These are phyloP conservation scores for Kalaharituber pfeilii DNA, from an alignment of 2,329 filamentous ascomycete genomes.

Conservation along the genomic window DNA sequence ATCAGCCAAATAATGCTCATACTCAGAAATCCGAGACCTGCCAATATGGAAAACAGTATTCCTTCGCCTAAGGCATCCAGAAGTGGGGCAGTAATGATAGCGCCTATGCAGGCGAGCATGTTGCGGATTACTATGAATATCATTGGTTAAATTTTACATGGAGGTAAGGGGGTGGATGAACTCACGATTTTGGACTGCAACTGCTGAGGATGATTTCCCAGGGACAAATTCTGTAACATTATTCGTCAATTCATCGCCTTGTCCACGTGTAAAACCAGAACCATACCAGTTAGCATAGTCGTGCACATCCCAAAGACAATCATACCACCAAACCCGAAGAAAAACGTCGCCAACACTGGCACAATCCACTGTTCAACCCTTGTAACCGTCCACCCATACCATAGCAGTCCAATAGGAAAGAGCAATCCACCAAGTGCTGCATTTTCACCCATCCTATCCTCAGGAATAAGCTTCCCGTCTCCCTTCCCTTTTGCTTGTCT, in stretches of 20 bases:
- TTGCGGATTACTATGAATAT: conserved; percentile 45
- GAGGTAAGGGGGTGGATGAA: background rate
- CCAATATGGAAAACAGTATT: conserved; percentile 52
- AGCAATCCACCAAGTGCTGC: conserved; percentile 56
- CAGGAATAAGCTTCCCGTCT: conserved; percentile 32
- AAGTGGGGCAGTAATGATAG: conserved; percentile 51
- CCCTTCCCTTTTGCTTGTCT: conserved; percentile 1
- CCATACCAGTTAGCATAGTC: conserved; percentile 51
- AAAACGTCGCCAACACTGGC: conserved; percentile 47
- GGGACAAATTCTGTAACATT: conserved; percentile 51
- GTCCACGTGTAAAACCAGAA: background rate
- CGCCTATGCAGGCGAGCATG: conserved; percentile 56
- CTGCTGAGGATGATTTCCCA: conserved; percentile 48
- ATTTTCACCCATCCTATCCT: conserved; percentile 71
- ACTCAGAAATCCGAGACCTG: conserved; percentile 39
- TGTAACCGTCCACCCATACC: conserved; percentile 59
- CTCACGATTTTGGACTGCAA: conserved; percentile 56
- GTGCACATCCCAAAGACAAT: conserved; percentile 56
- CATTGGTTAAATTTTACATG: background rate
- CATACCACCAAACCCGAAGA: conserved; percentile 65
- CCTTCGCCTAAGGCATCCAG: conserved; percentile 55
- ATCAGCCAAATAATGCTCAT: conserved; percentile 45
- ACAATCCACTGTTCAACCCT: conserved; percentile 47
- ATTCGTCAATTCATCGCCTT: background rate
- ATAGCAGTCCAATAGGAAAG: conserved; percentile 52